Conservation (phyloP, 768 basidiomycete species). For the Lactarius evosmus region DNA sequence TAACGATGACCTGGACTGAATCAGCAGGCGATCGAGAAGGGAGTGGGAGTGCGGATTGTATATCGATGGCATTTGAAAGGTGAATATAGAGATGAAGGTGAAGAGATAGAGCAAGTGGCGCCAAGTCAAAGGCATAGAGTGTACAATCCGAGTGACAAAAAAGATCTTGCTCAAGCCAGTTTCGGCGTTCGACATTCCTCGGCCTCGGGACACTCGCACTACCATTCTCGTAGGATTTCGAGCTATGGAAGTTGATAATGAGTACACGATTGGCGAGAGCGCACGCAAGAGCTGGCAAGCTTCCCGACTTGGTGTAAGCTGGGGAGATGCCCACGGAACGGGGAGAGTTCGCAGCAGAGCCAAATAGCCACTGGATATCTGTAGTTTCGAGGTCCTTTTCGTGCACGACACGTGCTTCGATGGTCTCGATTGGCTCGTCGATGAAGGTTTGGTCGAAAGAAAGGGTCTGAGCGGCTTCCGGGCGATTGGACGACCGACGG, state of each 20-base stretch:
- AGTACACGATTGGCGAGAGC: conserved; percentile 35
- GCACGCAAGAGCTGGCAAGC: conserved; percentile 47
- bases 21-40: conserved; percentile 40
- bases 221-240: neutral
- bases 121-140: conserved; percentile 55
- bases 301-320: conserved; percentile 44
- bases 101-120: conserved; percentile 47
- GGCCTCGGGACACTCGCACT: conserved; percentile 4
- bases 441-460: conserved; percentile 31
- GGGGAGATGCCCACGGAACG: conserved; percentile 48
- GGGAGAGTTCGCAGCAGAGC: conserved; percentile 25
- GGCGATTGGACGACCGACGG: neutral
- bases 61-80: conserved; percentile 51
- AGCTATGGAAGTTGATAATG: conserved; percentile 28
- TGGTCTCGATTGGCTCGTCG: conserved; percentile 29
- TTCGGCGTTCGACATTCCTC: conserved; percentile 28
- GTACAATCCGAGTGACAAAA: conserved; percentile 45
- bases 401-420: conserved; percentile 28
- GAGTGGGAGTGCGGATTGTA: conserved; percentile 49
- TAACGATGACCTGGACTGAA: conserved; percentile 38
- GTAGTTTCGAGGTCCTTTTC: conserved; percentile 29
- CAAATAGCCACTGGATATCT: conserved; percentile 26
- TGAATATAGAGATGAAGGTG: conserved; percentile 43
- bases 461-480: neutral
- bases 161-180: conserved; percentile 41